Base-by-base conservation (phyloP, 2,329 filamentous ascomycete species). In the Arachnomyces sp. region DNA sequence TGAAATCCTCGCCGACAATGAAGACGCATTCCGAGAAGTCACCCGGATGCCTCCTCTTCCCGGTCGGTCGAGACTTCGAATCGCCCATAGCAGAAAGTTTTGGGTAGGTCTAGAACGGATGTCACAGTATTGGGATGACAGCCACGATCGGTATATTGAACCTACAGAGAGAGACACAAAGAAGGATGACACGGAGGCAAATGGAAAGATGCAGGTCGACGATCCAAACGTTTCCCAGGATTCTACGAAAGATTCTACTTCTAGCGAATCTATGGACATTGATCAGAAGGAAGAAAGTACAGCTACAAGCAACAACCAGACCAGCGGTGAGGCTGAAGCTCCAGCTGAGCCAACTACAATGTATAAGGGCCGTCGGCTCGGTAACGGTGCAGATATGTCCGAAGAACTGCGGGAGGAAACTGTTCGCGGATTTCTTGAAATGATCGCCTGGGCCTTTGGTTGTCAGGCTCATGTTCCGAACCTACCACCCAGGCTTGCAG, bases 111-210 rank as follows among this genome's bases (percentile, higher is more conserved):
- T 82, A 38, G 74, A 80, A 47, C 70, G 68, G 28, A 68, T 81
- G 68, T 66, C 74, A 12, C 73, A 76, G 46, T 81, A 78, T 52
- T 82, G 78, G 77, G 78, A 82, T 52, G 66, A 65, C 30, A 77
- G 71, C 43, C 53, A 73, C 35, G 78, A 82, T 48, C 59, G 77
- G 21, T 78, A 78, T 53, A 68, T 68, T 42, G 63, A 68, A 39
- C 55, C 61, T 17, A 51, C 55, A 8, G 46, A 52, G 34, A 44
- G 39, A n/a, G 47, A 50, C 1, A 38, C 51, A 2, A 45, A 50
- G 25, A 28, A 38, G 7, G 30, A 42, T 9, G 28, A 28, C 12
- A 33, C 30, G 12, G 21, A 31, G 9, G 35, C 28, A 17, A 34
- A 34, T 8, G 47, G 49, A 40, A 48, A 40, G 21, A 52, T 36